Percentiles rank a stretch among this genome's conserved stretches.
Conservation (phyloP, 1,284 basidiomycete species). For the Entoloma clypeatum region DNA sequence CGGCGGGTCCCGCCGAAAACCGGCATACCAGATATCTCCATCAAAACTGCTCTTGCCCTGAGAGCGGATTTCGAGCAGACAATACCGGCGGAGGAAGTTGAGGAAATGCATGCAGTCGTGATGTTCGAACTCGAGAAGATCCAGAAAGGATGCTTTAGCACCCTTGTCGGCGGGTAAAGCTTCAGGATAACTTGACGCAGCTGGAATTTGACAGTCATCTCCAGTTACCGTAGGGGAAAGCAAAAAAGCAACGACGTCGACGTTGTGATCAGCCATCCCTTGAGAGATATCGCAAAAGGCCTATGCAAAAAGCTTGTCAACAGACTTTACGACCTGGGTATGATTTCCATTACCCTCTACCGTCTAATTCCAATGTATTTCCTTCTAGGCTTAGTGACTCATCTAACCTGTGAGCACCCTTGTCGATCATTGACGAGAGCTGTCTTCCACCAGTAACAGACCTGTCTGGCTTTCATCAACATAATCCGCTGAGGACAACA, state of each 20-base stretch:
- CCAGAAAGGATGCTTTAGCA: slow-evolving; percentile 57
- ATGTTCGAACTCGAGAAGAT: slow-evolving; percentile 54
- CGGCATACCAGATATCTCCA: slow-evolving; percentile 35
- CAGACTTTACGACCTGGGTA: slow-evolving; percentile 52
- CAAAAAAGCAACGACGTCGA: slow-evolving; percentile 71
- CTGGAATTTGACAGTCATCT: slow-evolving; percentile 1
- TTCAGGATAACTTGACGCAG: background rate
- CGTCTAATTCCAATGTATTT: background rate
- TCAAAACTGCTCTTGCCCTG: slow-evolving; percentile 49
- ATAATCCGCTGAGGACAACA: slow-evolving; percentile 48
- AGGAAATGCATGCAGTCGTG: slow-evolving; percentile 58
- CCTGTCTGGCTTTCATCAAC: slow-evolving; percentile 53
- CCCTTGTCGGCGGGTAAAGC: slow-evolving; percentile 68
- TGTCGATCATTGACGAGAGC: background rate
- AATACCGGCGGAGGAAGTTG: slow-evolving; percentile 66
- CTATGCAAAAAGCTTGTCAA: slow-evolving; percentile 50
- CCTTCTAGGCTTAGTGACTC: slow-evolving; percentile 53
- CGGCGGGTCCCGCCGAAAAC: slow-evolving; percentile 16
- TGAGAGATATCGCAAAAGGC: slow-evolving; percentile 43
- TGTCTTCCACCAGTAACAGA: slow-evolving; percentile 34
- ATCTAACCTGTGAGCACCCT: slow-evolving; percentile 59
- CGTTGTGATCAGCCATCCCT: slow-evolving; percentile 70
- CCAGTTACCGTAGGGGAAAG: slow-evolving; percentile 76
- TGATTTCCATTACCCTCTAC: slow-evolving; percentile 10
- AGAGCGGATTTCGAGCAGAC: slow-evolving; percentile 47